Conservation (phyloP, 2,329 filamentous ascomycete genomes). For the Colletotrichum gigasporum region DNA sequence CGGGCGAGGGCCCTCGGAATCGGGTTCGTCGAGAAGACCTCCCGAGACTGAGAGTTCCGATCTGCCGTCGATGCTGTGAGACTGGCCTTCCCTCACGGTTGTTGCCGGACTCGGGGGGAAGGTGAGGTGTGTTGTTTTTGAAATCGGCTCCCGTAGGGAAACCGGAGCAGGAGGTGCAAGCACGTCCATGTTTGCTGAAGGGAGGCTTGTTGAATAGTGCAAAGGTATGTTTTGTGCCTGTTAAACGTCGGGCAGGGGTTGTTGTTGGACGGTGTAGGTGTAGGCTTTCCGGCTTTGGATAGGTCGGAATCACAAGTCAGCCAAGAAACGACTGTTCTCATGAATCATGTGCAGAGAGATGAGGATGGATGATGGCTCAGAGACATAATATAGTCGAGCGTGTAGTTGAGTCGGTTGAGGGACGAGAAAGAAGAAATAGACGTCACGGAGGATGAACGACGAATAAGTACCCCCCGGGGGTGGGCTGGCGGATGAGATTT, state of each 20-base stretch:
- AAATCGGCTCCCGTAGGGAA: constrained; percentile 12
- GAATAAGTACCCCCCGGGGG: constrained; percentile 18
- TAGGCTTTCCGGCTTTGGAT: background rate
- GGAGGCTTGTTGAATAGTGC: background rate
- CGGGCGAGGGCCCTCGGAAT: constrained; percentile 33
- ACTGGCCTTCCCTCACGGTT: constrained; percentile 48
- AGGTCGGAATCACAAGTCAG: constrained; percentile 1
- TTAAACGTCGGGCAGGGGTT: no score
- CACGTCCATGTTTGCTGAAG: constrained; percentile 7
- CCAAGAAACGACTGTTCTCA: background rate
- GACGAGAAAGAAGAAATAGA: background rate
- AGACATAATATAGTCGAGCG: background rate
- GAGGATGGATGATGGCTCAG: background rate
- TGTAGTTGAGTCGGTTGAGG: background rate
- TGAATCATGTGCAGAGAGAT: background rate
- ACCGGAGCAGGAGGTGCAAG: background rate
- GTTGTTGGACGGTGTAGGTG: no score
- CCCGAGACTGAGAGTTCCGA: constrained; percentile 10
- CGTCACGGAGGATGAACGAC: background rate
- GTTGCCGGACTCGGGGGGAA: constrained; percentile 51
- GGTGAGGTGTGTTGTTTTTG: constrained; percentile 24
- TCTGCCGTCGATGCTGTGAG: constrained; percentile 42
- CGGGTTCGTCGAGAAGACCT: constrained; percentile 32
- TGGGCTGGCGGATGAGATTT: constrained; percentile 19
- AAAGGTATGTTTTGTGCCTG: background rate